phyloP scores from a whole-genome alignment of 2,329 filamentous ascomycete genomes.

The Magnaporthales sp. region DNA sequence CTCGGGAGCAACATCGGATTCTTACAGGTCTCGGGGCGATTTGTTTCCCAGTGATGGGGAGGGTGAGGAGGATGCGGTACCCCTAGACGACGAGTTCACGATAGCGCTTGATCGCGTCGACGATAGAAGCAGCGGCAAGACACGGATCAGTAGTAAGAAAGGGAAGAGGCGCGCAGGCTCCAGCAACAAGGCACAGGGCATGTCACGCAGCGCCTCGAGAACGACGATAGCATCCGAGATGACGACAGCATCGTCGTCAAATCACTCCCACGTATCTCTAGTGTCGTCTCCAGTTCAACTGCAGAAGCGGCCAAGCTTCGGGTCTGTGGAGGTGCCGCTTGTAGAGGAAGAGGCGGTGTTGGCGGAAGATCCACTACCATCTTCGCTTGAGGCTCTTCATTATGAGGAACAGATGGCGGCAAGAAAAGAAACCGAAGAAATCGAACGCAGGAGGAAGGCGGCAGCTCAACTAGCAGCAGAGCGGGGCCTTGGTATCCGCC shows the following conservation, averaged over 20 bases:
- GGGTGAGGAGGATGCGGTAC: constrained; percentile 88
- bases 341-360: neutral
- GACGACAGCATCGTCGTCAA: constrained; percentile 16
- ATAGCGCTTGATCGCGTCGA: constrained; percentile 72
- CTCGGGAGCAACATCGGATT: constrained; percentile 77
- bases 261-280: neutral
- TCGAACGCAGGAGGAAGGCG: constrained; percentile 43
- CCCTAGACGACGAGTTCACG: constrained; percentile 85
- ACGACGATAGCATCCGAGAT: constrained; percentile 43
- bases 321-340: neutral
- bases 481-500: constrained; percentile 25
- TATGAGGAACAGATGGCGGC: constrained; percentile 43
- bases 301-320: neutral
- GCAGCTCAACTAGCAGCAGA: constrained; percentile 42
- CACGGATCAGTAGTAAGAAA: constrained; percentile 47
- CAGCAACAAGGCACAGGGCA: constrained; percentile 2
- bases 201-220: constrained; percentile 47
- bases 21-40: constrained; percentile 79
- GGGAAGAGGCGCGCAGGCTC: constrained; percentile 13
- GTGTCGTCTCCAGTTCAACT: constrained; percentile 10
- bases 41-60: constrained; percentile 80
- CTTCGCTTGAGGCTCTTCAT: constrained; percentile 41
- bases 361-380: constrained; percentile 12
- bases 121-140: constrained; percentile 64
- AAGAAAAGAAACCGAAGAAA: constrained; percentile 42